Base-by-base conservation (phyloP, 1,284 basidiomycete species). In the Athelia sp. region DNA sequence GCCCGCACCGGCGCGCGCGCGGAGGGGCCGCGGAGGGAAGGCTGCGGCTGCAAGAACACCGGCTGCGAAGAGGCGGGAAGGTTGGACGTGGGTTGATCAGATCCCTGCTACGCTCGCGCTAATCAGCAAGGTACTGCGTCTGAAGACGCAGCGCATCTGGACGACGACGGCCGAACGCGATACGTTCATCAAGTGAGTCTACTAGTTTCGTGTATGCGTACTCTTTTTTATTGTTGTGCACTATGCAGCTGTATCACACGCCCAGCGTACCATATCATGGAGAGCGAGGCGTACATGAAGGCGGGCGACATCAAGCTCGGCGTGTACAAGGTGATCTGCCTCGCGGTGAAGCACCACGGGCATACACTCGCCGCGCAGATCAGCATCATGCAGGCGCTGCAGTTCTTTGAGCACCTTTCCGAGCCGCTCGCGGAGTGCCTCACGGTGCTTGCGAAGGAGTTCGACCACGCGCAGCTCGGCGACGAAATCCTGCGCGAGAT, bases 361-460 rank as follows among this genome's bases (percentile, higher is more conserved):
- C 95, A 98, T 58, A 78, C 82, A 1, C 83, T 89, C 51, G 83
- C 84, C 43, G 90, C 90, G 0, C 93, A 97, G 61, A 95, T 92
- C 49, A 83, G 81, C 53, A 92, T 99, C 66, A 88, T 95, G 68
- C 94, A 98, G 65, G 84, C 82, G 49, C 73, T 99, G 13, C 93
- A 96, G 53, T 97, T 96, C 68, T 93, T 87, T 60, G 96, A 99
- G 60, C 95, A 98, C 64, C 80, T 98, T 23, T 84, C 90, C 0
- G 95, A 98, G 62, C 86, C 90, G 0, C 91, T 98, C 86, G 95
- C 95, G 0, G 94, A 98, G 58, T 84, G 93, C 32, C 77, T 98
- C 8, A 77, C 82, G 24, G 72, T 88, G 40, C 78, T 98, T 43
- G 81, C 87, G 15, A 86, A 86, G 56, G 90, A 97, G 50, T 98